Base-by-base conservation (phyloP, 192 early-diverging fungal genomes). In the Gorgonomyces haynaldii region DNA sequence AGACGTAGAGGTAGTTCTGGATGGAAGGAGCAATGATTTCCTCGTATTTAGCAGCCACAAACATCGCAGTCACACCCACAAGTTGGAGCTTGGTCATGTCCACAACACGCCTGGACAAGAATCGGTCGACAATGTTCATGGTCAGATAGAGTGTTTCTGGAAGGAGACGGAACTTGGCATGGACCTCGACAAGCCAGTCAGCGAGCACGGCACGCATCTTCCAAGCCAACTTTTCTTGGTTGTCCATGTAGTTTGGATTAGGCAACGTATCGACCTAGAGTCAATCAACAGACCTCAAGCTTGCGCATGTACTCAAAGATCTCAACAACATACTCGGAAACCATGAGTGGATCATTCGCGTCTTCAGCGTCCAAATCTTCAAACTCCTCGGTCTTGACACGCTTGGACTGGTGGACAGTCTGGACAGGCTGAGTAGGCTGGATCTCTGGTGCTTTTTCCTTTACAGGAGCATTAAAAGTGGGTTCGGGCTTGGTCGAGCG, bases 11-110 rank as follows among this genome's bases (percentile, higher is more conserved):
- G 61, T 91, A 92, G 58, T 92, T 81, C 30, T 80, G 56, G 17
- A 96, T 64, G 12, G 81, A 78, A 17, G 95, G 95, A 1, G 83
- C 72, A 16, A 77, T 63, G 34, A 86, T 78, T 65, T 98, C 96
- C 69, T 96, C 93, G 61, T 93, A 96, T 62, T 98, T 98, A 45
- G 83, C 66, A 0, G 96, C 90, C 41, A 96, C 68, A 48, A 96
- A 88, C 52, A 98, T 56, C 0, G 86, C 71, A 0, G 93, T 86
- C 27, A 91, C 67, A 2, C 96, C 96, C 21, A 96, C 91, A 19
- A 98, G 66, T 62, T 98, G 96, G 7, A 98, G 75, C 56, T 93
- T 96, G 9, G 66, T 54, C n/a, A 89, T 47, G 0, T 86, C 79
- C 15, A 92, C 86, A n/a, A 79, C 70, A 23, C 93, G 84, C 37